These are phyloP conservation scores for Suillus fuscotomentosus DNA, from an alignment of 768 basidiomycete genomes.

Conservation along the genomic window DNA sequence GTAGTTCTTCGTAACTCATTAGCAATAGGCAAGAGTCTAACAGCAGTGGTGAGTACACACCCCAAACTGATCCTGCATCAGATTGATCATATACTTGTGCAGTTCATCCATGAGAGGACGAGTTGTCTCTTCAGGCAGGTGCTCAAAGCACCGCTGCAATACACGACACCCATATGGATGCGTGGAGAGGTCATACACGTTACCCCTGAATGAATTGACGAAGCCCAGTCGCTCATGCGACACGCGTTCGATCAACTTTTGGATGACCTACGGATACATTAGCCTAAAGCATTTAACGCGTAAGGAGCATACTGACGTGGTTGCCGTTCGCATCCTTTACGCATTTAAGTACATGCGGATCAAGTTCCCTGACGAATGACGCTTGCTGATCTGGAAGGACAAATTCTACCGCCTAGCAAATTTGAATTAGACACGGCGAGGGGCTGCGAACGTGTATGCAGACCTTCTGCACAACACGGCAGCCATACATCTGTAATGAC, in stretches of 20 bases:
- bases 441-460: constrained; percentile 2
- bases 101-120: constrained; percentile 81
- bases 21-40: not conserved
- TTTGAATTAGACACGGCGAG: constrained; percentile 4
- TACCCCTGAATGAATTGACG: constrained; percentile 70
- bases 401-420: constrained; percentile 74
- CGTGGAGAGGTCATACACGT: constrained; percentile 77
- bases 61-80: constrained; percentile 93
- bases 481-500: constrained; percentile 93
- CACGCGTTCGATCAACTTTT: constrained; percentile 85
- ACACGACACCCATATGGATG: constrained; percentile 96
- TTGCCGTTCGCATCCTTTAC: constrained; percentile 93
- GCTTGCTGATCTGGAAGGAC: constrained; percentile 77
- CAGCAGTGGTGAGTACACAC: constrained; percentile 40
- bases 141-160: constrained; percentile 88
- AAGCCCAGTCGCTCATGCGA: constrained; percentile 75
- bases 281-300: constrained; percentile 5
- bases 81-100: constrained; percentile 60
- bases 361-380: constrained; percentile 73
- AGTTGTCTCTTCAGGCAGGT: constrained; percentile 66
- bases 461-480: constrained; percentile 93
- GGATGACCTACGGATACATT: constrained; percentile 58
- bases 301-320: constrained; percentile 60
- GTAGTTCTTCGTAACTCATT: constrained; percentile 65
- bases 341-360: constrained; percentile 77